These are phyloP conservation scores for Rhododendron griersonianum DNA, from an alignment of 148 eudicot species.

Conservation along the genomic window DNA sequence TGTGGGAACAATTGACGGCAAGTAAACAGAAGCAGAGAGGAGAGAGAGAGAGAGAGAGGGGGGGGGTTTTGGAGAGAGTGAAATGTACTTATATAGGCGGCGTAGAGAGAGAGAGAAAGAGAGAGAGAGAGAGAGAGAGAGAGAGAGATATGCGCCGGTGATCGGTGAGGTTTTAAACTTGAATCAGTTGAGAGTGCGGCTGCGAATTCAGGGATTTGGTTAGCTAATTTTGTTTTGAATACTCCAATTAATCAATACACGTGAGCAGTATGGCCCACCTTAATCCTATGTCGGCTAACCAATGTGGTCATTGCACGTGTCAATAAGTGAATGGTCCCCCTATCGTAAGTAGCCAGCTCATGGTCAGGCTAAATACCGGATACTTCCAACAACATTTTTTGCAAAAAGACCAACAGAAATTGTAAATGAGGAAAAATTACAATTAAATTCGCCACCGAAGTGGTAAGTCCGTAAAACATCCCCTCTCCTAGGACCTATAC, in stretches of 20 bases:
- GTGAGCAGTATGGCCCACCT: slow-evolving; percentile 9
- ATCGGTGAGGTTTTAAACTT: background rate
- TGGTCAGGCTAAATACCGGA: background rate
- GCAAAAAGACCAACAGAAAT: background rate
- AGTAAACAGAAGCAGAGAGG: background rate
- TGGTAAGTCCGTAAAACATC: too few relatives aligned
- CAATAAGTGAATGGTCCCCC: background rate
- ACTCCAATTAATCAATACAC: background rate
- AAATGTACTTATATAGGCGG: background rate
- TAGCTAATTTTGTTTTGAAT: too few relatives aligned
- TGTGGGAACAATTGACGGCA: background rate
- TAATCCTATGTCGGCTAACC: background rate
- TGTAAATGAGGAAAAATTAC: background rate
- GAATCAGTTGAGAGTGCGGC: background rate
- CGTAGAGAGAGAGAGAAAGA: background rate
- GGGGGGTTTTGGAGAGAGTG: background rate
- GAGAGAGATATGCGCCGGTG: background rate
- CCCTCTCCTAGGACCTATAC: too few relatives aligned
- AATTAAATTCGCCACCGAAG: background rate
- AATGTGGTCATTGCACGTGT: slow-evolving; percentile 14
- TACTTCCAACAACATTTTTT: background rate
- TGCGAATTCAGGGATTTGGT: background rate
- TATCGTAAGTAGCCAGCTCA: background rate
- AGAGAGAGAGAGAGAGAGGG: background rate
- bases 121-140: background rate